A percentile compares a stretch with the other conserved stretches of the same genome.
These are phyloP conservation scores for Pelargonium myrrhifolium DNA, from an alignment of 441 rosid species.

Conservation along the genomic window DNA sequence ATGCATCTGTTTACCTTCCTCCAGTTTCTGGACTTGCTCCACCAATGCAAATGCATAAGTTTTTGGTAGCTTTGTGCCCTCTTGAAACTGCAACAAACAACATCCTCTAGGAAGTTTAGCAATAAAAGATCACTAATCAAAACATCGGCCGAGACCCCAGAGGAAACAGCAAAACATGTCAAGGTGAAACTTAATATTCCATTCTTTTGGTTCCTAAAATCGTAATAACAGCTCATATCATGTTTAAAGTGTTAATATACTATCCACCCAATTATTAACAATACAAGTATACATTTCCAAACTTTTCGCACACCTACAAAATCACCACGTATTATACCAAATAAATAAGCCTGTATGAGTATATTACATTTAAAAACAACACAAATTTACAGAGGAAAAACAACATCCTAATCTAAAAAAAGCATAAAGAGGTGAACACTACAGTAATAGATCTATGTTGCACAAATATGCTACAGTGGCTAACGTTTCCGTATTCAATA, in stretches of 20 bases:
- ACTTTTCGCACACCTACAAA: too few relatives aligned
- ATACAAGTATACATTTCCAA: too few relatives aligned
- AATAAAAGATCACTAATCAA: not conserved
- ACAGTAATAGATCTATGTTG: too few relatives aligned
- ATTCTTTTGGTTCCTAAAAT: not conserved
- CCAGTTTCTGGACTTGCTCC: slow-evolving; percentile 51
- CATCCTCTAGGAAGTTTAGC: slow-evolving; percentile 11
- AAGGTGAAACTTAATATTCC: not conserved
- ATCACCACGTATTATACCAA: too few relatives aligned
- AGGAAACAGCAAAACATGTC: not conserved
- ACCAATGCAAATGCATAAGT: slow-evolving; percentile 85
- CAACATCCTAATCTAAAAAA: too few relatives aligned
- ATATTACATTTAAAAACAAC: too few relatives aligned
- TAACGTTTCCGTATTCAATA: too few relatives aligned
- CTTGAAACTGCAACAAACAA: slow-evolving; percentile 50
- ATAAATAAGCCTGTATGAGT: too few relatives aligned
- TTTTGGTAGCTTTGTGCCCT: slow-evolving; percentile 44
- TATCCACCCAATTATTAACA: not conserved
- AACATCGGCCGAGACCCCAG: not conserved
- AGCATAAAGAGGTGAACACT: too few relatives aligned
- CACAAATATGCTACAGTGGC: too few relatives aligned
- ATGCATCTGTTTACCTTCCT: slow-evolving; percentile 11
- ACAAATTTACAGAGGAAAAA: too few relatives aligned
- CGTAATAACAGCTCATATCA: not conserved
- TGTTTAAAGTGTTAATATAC: not conserved